Conservation (phyloP, 2,329 filamentous ascomycete species). For the Beauveria medogensis region DNA sequence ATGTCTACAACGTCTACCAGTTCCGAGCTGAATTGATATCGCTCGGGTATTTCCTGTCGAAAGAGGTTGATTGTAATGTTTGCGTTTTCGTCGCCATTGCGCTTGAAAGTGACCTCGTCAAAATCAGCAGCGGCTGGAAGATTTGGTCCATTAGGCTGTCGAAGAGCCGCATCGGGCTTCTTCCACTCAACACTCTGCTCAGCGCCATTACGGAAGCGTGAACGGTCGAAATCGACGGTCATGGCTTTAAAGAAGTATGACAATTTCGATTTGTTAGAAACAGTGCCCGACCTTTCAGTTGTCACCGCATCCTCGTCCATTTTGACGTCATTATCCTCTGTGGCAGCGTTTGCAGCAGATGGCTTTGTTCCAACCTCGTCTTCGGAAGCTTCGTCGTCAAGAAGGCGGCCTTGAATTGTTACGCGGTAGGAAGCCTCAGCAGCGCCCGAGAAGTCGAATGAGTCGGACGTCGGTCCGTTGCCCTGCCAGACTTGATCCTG, state of each 20-base stretch:
- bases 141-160: conserved; percentile 33
- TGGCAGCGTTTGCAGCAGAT: conserved; percentile 15
- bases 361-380: conserved; percentile 32
- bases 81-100: conserved; percentile 83
- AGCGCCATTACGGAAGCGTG: conserved; percentile 44
- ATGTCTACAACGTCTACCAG: conserved; percentile 81
- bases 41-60: conserved; percentile 77
- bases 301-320: conserved; percentile 17
- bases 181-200: conserved; percentile 74
- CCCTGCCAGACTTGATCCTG: conserved; percentile 93
- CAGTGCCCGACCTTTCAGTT: conserved; percentile 27
- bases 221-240: conserved; percentile 63
- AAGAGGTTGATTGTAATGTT: conserved; percentile 84
- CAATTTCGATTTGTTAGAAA: conserved; percentile 39
- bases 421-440: conserved; percentile 77
- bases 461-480: conserved; percentile 58
- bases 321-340: conserved; percentile 29
- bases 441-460: conserved; percentile 73
- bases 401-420: conserved; percentile 80
- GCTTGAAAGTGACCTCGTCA: conserved; percentile 84
- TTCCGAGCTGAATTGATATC: conserved; percentile 69
- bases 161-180: conserved; percentile 56
- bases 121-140: conserved; percentile 64
- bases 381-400: conserved; percentile 55
- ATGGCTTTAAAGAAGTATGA: conserved; percentile 80